Evolutionary conservation across 2,329 filamentous ascomycete species (phyloP), one percentile per base, ranked within the genome.

Genomic region (Colletotrichum sp.): DNA sequence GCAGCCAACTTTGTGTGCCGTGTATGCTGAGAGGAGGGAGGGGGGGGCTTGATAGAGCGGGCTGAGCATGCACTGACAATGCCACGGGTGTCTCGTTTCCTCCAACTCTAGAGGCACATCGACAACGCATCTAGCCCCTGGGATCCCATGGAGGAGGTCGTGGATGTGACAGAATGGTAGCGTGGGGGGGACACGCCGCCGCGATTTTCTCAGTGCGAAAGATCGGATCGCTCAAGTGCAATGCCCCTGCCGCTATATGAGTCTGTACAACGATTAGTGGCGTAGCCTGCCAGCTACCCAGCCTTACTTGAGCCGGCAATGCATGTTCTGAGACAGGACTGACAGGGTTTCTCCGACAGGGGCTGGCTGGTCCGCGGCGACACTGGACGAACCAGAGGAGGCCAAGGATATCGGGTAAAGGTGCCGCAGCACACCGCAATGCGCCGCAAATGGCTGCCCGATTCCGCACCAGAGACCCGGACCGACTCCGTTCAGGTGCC

Each of bases 301-400:
- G 66, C 71, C 68, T 44, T 63, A 39, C 28, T 52, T 73, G 39
- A 57, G 48, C 57, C 32, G 32, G 48, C 60, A 71, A 64, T 65
- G 67, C 72, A 65, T 74, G 67, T 59, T 71, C 72, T 74, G 68
- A 74, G 59, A 74, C 67, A 74, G 28, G n/a, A 19, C 16, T 48
- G 66, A 63, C 71, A 70, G 55, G 71, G 71, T 44, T 64, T 64
- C 12, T 32, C 39, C 25, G 60, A 65, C 67, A 71, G 34, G 72
- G 72, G 7, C 28, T 19, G 27, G 55, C 28, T 44, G 60, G 60
- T 22, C 27, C 16, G 25, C 25, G 30, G n/a, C 28, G 19, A 34
- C 59, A 63, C 19, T 63, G 30, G 57, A 70, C 39, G 27, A 59
- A 57, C 57, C 25, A 70, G 66, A 68, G 32, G 55, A 67, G 39